Conservation (phyloP, 2,329 filamentous ascomycete species). For the Epichloe coenophiala region DNA sequence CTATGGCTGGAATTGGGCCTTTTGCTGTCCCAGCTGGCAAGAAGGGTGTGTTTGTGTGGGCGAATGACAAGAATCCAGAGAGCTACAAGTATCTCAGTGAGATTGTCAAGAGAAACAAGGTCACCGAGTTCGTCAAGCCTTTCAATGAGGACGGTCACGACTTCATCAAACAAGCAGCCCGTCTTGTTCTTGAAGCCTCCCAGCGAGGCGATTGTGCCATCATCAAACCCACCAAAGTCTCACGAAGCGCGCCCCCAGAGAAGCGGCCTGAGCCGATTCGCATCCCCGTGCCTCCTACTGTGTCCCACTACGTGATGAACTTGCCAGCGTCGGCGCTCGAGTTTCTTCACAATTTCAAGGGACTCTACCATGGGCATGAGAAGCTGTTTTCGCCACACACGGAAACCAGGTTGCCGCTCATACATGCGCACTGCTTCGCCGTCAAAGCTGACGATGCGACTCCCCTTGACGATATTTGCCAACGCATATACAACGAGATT, state of each 20-base stretch:
- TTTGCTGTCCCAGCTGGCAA: constrained; percentile 88
- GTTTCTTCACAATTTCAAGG: constrained; percentile 56
- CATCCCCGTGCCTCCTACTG: constrained; percentile 53
- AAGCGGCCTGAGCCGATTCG: constrained; percentile 23
- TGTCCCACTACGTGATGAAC: constrained; percentile 97
- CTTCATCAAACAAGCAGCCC: constrained; percentile 64
- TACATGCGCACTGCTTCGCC: constrained; percentile 93
- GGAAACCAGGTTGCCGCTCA: constrained; percentile 52
- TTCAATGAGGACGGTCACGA: constrained; percentile 71
- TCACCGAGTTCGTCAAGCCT: constrained; percentile 55
- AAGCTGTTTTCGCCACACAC: constrained; percentile 49
- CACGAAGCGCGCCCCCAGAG: constrained; percentile 23
- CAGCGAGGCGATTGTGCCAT: constrained; percentile 38
- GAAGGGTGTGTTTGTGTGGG: constrained; percentile 84
- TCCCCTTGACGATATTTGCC: constrained; percentile 36
- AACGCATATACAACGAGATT: constrained; percentile 27
- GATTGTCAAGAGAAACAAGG: constrained; percentile 67
- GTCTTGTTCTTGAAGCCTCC: constrained; percentile 40
- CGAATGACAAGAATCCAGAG: constrained; percentile 92
- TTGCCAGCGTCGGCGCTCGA: constrained; percentile 79
- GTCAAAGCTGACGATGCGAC: constrained; percentile 66
- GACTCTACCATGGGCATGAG: constrained; percentile 64
- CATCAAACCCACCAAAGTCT: constrained; percentile 28
- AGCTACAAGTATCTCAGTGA: constrained; percentile 60
- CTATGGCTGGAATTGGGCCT: constrained; percentile 94